Evolutionary conservation across 176 grass and related monocot species (phyloP).

Genomic region (Paspalum notatum): DNA sequence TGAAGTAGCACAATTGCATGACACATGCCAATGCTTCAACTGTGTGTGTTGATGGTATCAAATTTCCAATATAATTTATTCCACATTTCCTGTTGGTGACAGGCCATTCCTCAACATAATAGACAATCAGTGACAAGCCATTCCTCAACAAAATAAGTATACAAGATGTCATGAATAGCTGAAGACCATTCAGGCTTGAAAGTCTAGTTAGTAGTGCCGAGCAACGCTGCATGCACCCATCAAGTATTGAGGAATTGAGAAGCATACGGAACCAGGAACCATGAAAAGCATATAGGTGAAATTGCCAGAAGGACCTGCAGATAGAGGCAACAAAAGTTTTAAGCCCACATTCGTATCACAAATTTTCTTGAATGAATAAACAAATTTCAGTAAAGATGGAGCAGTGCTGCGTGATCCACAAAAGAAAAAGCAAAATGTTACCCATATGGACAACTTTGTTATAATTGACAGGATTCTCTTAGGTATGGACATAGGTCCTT

Average conservation of each 20-base stretch:
- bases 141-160: constrained; percentile 12
- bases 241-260: not conserved
- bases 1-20: not conserved
- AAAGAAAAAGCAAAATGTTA: not conserved
- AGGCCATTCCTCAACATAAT: constrained; percentile 26
- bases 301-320: constrained; percentile 12
- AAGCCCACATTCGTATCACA: not conserved
- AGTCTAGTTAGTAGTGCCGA: not conserved
- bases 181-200: not conserved
- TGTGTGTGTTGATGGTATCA: not conserved
- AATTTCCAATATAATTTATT: constrained; percentile 29
- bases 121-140: not conserved
- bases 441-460: not conserved
- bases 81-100: constrained; percentile 12
- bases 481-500: not conserved
- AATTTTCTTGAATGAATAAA: not conserved
- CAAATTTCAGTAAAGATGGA: not conserved
- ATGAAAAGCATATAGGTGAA: not conserved
- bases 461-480: not conserved
- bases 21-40: constrained; percentile 4
- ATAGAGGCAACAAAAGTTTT: not conserved
- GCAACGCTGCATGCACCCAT: not conserved
- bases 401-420: not conserved
- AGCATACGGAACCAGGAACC: not conserved
- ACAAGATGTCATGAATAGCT: not conserved